Conservation (phyloP, 352 stramenopile species). For the Poterioochromonas sp. region DNA sequence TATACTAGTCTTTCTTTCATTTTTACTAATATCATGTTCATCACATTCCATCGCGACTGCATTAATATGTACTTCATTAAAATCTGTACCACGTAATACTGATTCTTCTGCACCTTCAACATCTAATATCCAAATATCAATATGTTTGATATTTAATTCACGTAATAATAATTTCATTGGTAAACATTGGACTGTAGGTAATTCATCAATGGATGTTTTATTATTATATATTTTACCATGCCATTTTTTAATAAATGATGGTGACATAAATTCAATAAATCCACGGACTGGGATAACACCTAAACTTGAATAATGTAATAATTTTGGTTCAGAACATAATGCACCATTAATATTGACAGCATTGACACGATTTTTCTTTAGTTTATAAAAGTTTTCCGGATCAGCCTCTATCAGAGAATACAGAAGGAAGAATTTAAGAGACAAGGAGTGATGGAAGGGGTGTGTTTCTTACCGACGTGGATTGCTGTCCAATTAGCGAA, state of each 20-base stretch:
- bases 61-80: conserved; percentile 24
- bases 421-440: background rate
- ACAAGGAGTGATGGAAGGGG: background rate
- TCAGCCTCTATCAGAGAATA: conserved; percentile 14
- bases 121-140: conserved; percentile 33
- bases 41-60: conserved; percentile 29
- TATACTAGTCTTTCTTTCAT: conserved; percentile 15
- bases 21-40: conserved; percentile 7
- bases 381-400: conserved; percentile 4
- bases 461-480: conserved; percentile 15
- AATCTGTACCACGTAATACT: conserved; percentile 6
- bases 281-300: conserved; percentile 1
- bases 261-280: conserved; percentile 30
- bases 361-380: background rate
- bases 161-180: background rate
- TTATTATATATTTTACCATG: conserved; percentile 29
- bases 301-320: conserved; percentile 27
- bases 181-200: conserved; percentile 27
- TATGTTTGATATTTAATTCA: conserved; percentile 25
- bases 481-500: conserved; percentile 23
- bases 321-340: conserved; percentile 14
- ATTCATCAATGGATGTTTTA: conserved; percentile 13
- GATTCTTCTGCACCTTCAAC: conserved; percentile 25
- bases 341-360: conserved; percentile 24
- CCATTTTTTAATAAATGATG: conserved; percentile 27